Evolutionary conservation across 331 rosid genomes (phyloP).

Genomic region (Malus hybrid): DNA sequence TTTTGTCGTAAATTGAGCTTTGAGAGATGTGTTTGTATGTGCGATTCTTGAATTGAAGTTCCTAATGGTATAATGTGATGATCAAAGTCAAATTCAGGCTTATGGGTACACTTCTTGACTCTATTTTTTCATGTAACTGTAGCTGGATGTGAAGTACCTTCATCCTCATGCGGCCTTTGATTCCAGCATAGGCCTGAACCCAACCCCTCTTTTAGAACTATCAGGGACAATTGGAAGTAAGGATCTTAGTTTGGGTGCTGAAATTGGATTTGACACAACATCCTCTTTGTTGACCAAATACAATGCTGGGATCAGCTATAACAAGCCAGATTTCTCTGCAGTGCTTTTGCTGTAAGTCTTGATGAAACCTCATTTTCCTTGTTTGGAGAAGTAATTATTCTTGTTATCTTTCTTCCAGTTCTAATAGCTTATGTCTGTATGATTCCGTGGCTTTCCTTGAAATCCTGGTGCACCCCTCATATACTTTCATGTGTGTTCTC

Average conservation of each 20-base stretch:
- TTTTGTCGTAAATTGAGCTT: not conserved
- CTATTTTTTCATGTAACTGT: constrained; percentile 15
- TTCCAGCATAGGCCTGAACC: constrained; percentile 87
- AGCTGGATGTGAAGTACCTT: constrained; percentile 80
- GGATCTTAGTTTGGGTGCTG: constrained; percentile 80
- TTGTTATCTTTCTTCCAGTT: not conserved
- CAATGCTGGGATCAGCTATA: constrained; percentile 77
- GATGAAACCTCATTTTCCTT: constrained; percentile 3
- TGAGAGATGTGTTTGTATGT: not conserved
- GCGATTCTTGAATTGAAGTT: not conserved
- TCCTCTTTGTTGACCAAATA: constrained; percentile 83
- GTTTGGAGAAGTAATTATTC: not conserved
- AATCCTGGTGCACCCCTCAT: not conserved
- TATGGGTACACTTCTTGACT: not conserved
- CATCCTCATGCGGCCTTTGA: constrained; percentile 86
- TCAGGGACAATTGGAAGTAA: constrained; percentile 77
- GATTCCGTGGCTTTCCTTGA: not conserved
- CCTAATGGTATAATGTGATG: not conserved
- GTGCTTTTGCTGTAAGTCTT: constrained; percentile 67
- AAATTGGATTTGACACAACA: constrained; percentile 81
- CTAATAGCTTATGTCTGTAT: not conserved
- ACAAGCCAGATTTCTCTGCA: constrained; percentile 72
- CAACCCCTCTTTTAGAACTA: constrained; percentile 73
- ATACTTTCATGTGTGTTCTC: not conserved
- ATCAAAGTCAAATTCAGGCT: not conserved